phyloP scores from a whole-genome alignment of 2,329 filamentous ascomycete genomes.

The Rhytidhysteron rufulum region DNA sequence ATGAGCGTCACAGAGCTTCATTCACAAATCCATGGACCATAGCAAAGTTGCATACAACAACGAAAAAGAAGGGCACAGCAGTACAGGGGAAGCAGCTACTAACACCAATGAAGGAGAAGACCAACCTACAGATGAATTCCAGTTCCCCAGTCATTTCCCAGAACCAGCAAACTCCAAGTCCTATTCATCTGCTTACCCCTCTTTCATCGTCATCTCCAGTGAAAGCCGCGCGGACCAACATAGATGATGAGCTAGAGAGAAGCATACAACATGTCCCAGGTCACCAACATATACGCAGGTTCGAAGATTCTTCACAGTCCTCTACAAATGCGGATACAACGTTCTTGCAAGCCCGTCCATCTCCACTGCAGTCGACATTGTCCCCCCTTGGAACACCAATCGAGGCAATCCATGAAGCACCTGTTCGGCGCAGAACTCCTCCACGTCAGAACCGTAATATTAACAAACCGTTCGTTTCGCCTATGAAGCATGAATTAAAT shows the following conservation, averaged over 20 bases:
- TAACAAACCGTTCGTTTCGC: slow-evolving; percentile 28
- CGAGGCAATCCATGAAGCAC: slow-evolving; percentile 16
- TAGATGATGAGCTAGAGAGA: not conserved
- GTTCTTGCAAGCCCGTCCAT: not conserved
- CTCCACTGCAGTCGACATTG: not conserved
- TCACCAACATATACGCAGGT: slow-evolving; percentile 6
- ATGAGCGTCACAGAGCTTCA: slow-evolving; percentile 25
- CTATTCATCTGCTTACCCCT: slow-evolving; percentile 11
- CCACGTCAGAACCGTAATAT: slow-evolving; percentile 9
- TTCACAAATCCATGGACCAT: slow-evolving; percentile 49
- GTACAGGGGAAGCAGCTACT: slow-evolving; percentile 16
- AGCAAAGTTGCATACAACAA: slow-evolving; percentile 43
- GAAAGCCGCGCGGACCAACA: not conserved
- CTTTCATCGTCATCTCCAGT: slow-evolving; percentile 4
- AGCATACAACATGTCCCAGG: slow-evolving; percentile 7
- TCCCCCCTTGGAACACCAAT: slow-evolving; percentile 16
- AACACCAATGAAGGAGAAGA: slow-evolving; percentile 21
- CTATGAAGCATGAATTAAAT: slow-evolving; percentile 11
- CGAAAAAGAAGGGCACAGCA: slow-evolving; percentile 14
- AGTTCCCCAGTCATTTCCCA: slow-evolving; percentile 9
- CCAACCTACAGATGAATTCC: not conserved
- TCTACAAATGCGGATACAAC: slow-evolving; percentile 1
- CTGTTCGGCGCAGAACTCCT: slow-evolving; percentile 7
- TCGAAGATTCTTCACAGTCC: not conserved
- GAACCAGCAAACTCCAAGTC: slow-evolving; percentile 2